Evolutionary conservation across 78 protist genomes (phyloP), one percentile per base, ranked within the genome.

Genomic region (Dictyostelium firmibasis): DNA sequence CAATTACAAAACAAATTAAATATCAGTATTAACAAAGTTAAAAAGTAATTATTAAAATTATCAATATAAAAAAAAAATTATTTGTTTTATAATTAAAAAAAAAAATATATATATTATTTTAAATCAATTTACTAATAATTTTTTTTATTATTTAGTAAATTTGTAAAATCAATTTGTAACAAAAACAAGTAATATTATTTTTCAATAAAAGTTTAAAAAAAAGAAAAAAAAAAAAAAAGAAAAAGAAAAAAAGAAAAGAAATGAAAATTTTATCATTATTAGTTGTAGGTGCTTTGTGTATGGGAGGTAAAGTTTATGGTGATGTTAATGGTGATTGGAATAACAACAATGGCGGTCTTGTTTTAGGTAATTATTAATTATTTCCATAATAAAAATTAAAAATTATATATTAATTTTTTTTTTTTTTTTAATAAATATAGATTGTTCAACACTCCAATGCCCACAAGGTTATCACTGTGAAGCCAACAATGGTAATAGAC

Each of bases 401-500:
- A 1, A 57, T 44, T 44, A 44, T 44, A n/a, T 44, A 9, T 44
- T 44, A 57, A 0, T 20, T 20, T 57, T 20, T 20, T 57, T 57
- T 57, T 5, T 57, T 57, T 20, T 20, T 57, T 57, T 16, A 20
- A 2, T 50, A 1, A 14, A 69, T 13, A 9, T 29, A 16, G 79
- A 72, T 5, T 72, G 83, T 41, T 35, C 47, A 77, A 41, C 83
- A 20, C 27, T 47, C 5, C 41, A 29, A 29, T 79, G 85, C 14
- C 85, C 85, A 79, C 16, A 9, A 8, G 44, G 69, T 2, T 79
- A 16, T 20, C 85, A 79, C 16, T 79, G 85, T 29, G 85, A 79
- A 27, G 35, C 36, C 1, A n/a, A 79, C 0, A 25, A 64, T 44
- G 35, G 31, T 47, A 23, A n/a, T 27, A 47, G 57, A 23, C 25